phyloP scores from a whole-genome alignment of 2,329 filamentous ascomycete genomes.

The Microsporum audouinii region DNA sequence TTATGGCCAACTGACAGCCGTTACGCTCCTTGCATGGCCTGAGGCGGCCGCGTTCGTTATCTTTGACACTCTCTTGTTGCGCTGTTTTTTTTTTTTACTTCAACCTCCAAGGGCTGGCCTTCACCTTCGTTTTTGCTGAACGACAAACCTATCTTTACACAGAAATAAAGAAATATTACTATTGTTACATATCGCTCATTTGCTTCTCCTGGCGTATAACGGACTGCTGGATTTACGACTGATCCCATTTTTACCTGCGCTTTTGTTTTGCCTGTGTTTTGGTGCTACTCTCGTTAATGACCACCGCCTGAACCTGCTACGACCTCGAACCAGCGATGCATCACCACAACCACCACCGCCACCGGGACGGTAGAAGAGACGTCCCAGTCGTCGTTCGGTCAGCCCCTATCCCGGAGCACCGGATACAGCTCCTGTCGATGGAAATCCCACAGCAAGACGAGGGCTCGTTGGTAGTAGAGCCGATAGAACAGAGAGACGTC shows the following conservation, averaged over 20 bases:
- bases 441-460: background rate
- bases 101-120: background rate
- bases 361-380: background rate
- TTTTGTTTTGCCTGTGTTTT: background rate
- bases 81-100: background rate
- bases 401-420: background rate
- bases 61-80: background rate
- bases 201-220: background rate
- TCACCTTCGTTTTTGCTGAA: background rate
- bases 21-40: background rate
- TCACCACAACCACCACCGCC: background rate
- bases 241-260: background rate
- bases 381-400: background rate
- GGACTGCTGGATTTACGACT: background rate
- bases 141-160: background rate
- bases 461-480: background rate
- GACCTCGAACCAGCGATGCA: background rate
- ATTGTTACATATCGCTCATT: background rate
- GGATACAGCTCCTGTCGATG: background rate
- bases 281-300: background rate
- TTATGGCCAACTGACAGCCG: background rate
- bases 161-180: background rate
- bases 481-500: background rate
- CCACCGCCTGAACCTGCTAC: background rate
- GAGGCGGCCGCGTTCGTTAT: background rate